phyloP scores from a whole-genome alignment of 306 rosid species.

The Cyclanthera cordifolia region DNA sequence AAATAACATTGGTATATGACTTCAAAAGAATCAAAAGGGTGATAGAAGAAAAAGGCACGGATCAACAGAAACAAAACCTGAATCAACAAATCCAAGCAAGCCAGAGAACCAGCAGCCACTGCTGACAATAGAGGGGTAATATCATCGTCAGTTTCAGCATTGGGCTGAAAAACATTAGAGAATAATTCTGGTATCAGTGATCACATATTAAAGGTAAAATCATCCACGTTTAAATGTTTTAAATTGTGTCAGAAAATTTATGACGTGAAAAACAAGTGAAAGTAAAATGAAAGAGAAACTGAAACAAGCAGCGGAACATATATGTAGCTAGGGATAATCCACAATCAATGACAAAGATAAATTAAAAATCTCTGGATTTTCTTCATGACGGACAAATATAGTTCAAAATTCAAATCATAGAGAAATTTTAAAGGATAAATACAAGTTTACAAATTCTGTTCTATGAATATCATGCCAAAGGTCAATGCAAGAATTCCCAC shows the following conservation, averaged over 20 bases:
- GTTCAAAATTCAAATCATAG: neutral
- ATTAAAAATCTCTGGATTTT: neutral
- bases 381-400: neutral
- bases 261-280: neutral
- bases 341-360: neutral
- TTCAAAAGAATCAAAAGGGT: no score
- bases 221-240: neutral
- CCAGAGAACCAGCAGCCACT: slow-evolving; percentile 82
- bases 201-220: neutral
- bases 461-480: neutral
- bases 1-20: neutral
- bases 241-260: neutral
- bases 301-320: neutral
- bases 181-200: neutral
- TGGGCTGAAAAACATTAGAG: slow-evolving; percentile 53
- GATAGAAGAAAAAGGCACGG: neutral
- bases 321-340: neutral
- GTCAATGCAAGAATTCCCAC: neutral
- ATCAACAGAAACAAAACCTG: slow-evolving; percentile 38
- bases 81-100: slow-evolving; percentile 70
- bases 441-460: neutral
- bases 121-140: slow-evolving; percentile 77
- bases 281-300: slow-evolving; percentile 2
- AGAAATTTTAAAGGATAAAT: neutral
- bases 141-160: slow-evolving; percentile 80